Conservation (phyloP, 2,329 filamentous ascomycete genomes). For the Alternaria ventricosa region DNA sequence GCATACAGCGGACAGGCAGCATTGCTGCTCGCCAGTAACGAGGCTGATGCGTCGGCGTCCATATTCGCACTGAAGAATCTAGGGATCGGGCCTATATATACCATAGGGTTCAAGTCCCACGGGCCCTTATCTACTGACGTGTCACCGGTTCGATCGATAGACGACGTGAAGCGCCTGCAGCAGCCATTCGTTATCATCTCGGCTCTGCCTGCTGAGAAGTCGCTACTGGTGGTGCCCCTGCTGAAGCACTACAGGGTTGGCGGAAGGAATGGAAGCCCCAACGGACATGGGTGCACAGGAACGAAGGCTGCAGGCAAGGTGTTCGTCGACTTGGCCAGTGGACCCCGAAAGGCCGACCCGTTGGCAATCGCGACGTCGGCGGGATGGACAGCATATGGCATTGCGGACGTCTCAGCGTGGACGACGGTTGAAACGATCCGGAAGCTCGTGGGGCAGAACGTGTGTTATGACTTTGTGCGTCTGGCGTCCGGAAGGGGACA, state of each 20-base stretch:
- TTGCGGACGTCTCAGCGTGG: slow-evolving; percentile 81
- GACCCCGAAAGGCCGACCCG: slow-evolving; percentile 70
- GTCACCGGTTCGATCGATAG: slow-evolving; percentile 70
- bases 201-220: slow-evolving; percentile 78
- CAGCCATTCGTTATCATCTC: slow-evolving; percentile 84
- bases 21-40: slow-evolving; percentile 74
- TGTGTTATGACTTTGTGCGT: slow-evolving; percentile 85
- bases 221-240: slow-evolving; percentile 77
- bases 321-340: slow-evolving; percentile 79
- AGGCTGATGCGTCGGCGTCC: slow-evolving; percentile 77
- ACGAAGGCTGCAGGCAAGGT: slow-evolving; percentile 63
- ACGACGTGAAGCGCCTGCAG: slow-evolving; percentile 80
- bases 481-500: slow-evolving; percentile 68
- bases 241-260: slow-evolving; percentile 71
- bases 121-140: slow-evolving; percentile 69
- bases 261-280: slow-evolving; percentile 48
- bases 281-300: slow-evolving; percentile 24
- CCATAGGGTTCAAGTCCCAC: slow-evolving; percentile 74
- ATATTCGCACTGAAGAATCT: slow-evolving; percentile 81
- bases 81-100: slow-evolving; percentile 79
- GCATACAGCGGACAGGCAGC: slow-evolving; percentile 79
- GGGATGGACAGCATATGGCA: slow-evolving; percentile 80
- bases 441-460: slow-evolving; percentile 82
- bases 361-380: slow-evolving; percentile 72
- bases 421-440: slow-evolving; percentile 83